Conservation (phyloP, 257 asterid genomes). For the Forsythia viridissima region DNA sequence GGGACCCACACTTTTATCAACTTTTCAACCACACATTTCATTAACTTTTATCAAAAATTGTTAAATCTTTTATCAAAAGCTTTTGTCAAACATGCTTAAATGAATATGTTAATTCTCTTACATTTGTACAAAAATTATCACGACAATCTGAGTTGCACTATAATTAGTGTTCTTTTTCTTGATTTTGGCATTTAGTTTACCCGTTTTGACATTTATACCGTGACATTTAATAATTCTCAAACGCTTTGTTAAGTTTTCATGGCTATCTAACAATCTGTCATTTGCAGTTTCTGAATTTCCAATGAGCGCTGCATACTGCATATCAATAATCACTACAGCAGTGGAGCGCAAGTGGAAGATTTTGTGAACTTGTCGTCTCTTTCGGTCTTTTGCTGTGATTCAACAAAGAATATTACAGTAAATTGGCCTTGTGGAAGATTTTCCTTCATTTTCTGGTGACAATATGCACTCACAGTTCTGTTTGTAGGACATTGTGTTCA, state of each 20-base stretch:
- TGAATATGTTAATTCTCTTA: neutral
- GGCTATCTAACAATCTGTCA: slow-evolving; percentile 15
- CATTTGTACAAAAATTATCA: neutral
- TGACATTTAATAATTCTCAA: neutral
- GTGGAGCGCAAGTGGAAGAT: slow-evolving; percentile 78
- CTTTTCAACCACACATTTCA: no score
- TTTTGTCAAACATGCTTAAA: no score
- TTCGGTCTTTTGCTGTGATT: neutral
- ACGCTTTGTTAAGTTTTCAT: neutral
- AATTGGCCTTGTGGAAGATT: neutral
- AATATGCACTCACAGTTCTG: slow-evolving; percentile 9
- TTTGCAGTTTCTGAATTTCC: slow-evolving; percentile 86
- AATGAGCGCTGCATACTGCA: slow-evolving; percentile 84
- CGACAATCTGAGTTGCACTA: neutral
- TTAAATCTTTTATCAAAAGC: no score
- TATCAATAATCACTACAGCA: slow-evolving; percentile 70
- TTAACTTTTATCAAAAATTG: no score
- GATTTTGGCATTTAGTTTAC: neutral
- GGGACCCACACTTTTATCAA: no score
- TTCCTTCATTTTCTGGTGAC: slow-evolving; percentile 1
- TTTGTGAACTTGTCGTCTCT: slow-evolving; percentile 36
- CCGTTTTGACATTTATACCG: neutral
- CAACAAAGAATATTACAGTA: neutral
- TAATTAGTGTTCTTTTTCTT: neutral
- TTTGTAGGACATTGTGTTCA: neutral